Percentiles rank a stretch among this genome's conserved stretches.
phyloP scores from a whole-genome alignment of 148 eudicot genomes.

The Rhododendron williamsianum region DNA sequence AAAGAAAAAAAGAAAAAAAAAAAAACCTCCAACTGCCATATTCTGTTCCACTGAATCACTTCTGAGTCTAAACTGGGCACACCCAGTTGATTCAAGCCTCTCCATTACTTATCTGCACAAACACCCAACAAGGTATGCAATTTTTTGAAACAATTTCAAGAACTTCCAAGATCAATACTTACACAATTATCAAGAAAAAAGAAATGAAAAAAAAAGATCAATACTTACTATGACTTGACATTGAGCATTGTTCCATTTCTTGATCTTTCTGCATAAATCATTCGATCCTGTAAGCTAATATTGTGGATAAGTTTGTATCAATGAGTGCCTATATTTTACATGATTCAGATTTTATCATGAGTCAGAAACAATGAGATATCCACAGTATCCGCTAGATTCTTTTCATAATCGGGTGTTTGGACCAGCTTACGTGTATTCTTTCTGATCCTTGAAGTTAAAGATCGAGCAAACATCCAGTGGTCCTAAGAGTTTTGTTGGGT shows the following conservation, averaged over 20 bases:
- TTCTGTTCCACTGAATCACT: not conserved
- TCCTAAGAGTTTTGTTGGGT: not conserved
- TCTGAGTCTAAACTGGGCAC: not conserved
- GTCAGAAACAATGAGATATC: not conserved
- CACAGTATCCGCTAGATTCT: not conserved
- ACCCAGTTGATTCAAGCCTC: not conserved
- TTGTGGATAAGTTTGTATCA: not conserved
- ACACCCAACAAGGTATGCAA: conserved; percentile 2
- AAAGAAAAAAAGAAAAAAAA: too few species aligned
- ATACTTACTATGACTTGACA: not conserved
- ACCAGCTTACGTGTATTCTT: not conserved
- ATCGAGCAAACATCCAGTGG: not conserved
- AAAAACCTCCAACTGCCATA: not conserved
- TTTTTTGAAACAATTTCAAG: not conserved
- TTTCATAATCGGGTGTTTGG: not conserved
- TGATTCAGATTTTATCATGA: not conserved
- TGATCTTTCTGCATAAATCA: not conserved
- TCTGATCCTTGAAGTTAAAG: not conserved
- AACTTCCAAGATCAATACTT: not conserved
- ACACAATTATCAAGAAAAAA: too few species aligned
- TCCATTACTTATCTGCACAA: not conserved
- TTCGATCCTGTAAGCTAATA: not conserved
- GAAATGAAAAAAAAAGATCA: not conserved
- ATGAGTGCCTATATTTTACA: not conserved
- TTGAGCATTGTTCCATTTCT: not conserved